Percentiles rank a stretch among this genome's conserved stretches.
Evolutionary conservation across 1,284 basidiomycete species (phyloP).

Genomic region (Caloboletus inedulis): DNA sequence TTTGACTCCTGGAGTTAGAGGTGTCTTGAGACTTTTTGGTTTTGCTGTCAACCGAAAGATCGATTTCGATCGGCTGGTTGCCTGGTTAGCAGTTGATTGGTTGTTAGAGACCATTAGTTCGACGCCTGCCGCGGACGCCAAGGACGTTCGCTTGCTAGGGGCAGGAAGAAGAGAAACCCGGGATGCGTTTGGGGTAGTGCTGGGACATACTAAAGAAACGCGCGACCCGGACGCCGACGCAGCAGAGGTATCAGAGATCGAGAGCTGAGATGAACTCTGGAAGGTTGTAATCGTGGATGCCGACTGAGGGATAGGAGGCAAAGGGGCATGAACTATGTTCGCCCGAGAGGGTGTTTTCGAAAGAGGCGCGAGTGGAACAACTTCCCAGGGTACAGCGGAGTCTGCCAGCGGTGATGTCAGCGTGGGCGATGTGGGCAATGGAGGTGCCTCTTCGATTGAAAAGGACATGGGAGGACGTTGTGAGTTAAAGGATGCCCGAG

Average conservation of each 20-base stretch:
- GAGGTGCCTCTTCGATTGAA: constrained; percentile 25
- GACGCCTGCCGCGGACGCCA: constrained; percentile 24
- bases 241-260: constrained; percentile 13
- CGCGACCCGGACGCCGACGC: constrained; percentile 23
- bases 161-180: constrained; percentile 26
- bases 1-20: constrained; percentile 5
- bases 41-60: constrained; percentile 31
- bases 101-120: constrained; percentile 14
- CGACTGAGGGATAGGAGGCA: constrained; percentile 33
- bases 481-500: constrained; percentile 30
- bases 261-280: constrained; percentile 23
- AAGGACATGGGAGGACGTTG: constrained; percentile 25
- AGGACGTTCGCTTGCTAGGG: constrained; percentile 26
- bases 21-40: constrained; percentile 25
- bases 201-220: constrained; percentile 14
- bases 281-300: constrained; percentile 29
- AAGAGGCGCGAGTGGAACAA: constrained; percentile 4
- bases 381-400: not conserved
- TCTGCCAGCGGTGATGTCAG: constrained; percentile 6
- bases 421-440: constrained; percentile 28
- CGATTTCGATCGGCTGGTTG: constrained; percentile 23
- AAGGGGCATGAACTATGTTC: constrained; percentile 4
- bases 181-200: constrained; percentile 13
- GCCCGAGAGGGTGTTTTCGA: constrained; percentile 24
- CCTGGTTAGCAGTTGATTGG: not conserved